Conservation (phyloP, 1,284 basidiomycete species). For the Mycena citricolor region DNA sequence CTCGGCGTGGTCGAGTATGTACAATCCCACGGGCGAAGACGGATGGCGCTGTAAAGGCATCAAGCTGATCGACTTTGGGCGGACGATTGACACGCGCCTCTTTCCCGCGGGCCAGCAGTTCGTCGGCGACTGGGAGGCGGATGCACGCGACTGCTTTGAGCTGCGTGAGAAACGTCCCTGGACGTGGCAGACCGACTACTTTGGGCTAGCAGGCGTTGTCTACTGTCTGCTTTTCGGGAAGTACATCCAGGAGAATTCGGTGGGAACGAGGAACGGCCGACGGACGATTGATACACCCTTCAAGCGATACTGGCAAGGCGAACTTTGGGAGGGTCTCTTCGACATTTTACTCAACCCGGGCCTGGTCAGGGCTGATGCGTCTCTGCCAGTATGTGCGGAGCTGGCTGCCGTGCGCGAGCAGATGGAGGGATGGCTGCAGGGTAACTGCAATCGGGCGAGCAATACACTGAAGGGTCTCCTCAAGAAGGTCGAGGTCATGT, state of each 20-base stretch:
- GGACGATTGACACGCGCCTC: constrained; percentile 83
- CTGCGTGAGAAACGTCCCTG: constrained; percentile 82
- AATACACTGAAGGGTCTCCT: constrained; percentile 84
- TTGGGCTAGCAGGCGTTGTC: constrained; percentile 88
- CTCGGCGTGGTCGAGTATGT: constrained; percentile 72
- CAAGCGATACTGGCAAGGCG: constrained; percentile 95
- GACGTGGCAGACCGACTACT: constrained; percentile 96
- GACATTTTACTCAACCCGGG: constrained; percentile 84
- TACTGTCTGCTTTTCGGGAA: constrained; percentile 97
- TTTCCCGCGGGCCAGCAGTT: constrained; percentile 82
- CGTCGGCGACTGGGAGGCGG: constrained; percentile 84
- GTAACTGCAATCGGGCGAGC: constrained; percentile 82
- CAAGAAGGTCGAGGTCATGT: constrained; percentile 72
- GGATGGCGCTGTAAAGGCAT: constrained; percentile 92
- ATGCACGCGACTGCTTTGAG: constrained; percentile 89
- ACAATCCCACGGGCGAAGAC: constrained; percentile 71
- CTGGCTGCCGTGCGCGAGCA: constrained; percentile 65
- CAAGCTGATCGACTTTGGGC: constrained; percentile 94
- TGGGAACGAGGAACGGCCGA: constrained; percentile 42
- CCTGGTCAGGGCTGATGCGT: constrained; percentile 48
- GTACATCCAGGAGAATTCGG: constrained; percentile 78
- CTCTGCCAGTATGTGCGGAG: constrained; percentile 72
- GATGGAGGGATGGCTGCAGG: constrained; percentile 87
- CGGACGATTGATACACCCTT: constrained; percentile 77
- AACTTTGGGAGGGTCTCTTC: constrained; percentile 85